A percentile compares a stretch with the other conserved stretches of the same genome.
Conservation (phyloP, 164 flowering plant genomes). For the Sextonia rubra region DNA sequence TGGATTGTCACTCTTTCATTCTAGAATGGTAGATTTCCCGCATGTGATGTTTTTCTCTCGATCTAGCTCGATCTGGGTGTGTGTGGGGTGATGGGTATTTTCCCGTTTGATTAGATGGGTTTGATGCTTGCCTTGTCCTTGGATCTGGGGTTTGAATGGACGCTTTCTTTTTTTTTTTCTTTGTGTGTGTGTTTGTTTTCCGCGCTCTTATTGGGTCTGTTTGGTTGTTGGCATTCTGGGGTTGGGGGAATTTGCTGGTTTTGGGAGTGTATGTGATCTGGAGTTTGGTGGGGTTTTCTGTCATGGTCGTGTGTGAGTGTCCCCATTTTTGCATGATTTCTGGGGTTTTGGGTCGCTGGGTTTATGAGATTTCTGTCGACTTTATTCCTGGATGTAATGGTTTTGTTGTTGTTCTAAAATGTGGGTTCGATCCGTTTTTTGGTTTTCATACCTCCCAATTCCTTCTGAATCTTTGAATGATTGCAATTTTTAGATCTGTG, state of each 20-base stretch:
- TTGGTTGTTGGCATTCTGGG: neutral
- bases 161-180: neutral
- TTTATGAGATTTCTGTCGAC: neutral
- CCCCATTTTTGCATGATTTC: neutral
- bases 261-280: neutral
- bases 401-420: neutral
- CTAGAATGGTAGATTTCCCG: neutral
- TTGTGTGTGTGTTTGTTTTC: neutral
- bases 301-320: neutral
- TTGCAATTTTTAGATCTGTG: neutral
- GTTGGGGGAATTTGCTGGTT: neutral
- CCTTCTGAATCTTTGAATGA: neutral
- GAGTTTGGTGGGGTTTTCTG: constrained; percentile 2
- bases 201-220: neutral
- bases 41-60: neutral
- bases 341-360: neutral
- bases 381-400: neutral
- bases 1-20: neutral
- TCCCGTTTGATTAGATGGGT: neutral
- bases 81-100: neutral
- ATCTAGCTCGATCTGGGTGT: constrained; percentile 8
- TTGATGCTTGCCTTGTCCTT: neutral
- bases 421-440: neutral
- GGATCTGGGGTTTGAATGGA: neutral
- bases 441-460: neutral